Evolutionary conservation across 257 asterid genomes (phyloP), one percentile per base, ranked within the genome.

Genomic region (Ballota nigra): DNA sequence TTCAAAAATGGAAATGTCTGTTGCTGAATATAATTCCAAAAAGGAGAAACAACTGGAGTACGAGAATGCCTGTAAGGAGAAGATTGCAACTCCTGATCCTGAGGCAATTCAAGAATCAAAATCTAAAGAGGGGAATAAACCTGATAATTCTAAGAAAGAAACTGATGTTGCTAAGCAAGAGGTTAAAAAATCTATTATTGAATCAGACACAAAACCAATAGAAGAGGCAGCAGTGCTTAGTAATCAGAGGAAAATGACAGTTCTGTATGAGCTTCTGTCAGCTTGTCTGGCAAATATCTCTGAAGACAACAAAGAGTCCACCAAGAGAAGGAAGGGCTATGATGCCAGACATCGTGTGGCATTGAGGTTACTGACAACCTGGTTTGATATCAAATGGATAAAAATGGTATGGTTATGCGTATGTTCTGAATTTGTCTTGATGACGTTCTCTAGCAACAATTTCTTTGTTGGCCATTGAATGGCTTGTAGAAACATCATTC

Each of bases 321-420:
- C 83, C 68, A 81, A 69, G 68, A 77, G 82, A 82, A 84, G 86
- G 65, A 85, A 78, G 80, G 99, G 97, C 28, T 95, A 88, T 78
- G 98, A 95, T 82, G 90, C 99, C 11, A 85, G 97, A 53, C 95
- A 89, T 86, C 97, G 99, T 23, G 92, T 80, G 49, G 94, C 98
- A 22, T 73, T 95, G 82, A 87, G 98, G 80, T 80, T 95, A 79
- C 84, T 95, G 45, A 88, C 97, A 3, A 84, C 96, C 58, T 95
- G 99, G 99, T 75, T 95, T 73, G 85, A 92, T 72, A 69, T 95
- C 70, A 83, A 89, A 78, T 95, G 99, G 97, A 79, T 87, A 73
- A 89, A 89, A 85, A 70, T 89, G 96, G 97, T 94, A 83, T 20
- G 63, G 11, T 65, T n/a, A n/a, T n/a, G n/a, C n/a, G n/a, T n/a